phyloP scores from a whole-genome alignment of 148 eudicot genomes.

The Chenopodium quinoa region DNA sequence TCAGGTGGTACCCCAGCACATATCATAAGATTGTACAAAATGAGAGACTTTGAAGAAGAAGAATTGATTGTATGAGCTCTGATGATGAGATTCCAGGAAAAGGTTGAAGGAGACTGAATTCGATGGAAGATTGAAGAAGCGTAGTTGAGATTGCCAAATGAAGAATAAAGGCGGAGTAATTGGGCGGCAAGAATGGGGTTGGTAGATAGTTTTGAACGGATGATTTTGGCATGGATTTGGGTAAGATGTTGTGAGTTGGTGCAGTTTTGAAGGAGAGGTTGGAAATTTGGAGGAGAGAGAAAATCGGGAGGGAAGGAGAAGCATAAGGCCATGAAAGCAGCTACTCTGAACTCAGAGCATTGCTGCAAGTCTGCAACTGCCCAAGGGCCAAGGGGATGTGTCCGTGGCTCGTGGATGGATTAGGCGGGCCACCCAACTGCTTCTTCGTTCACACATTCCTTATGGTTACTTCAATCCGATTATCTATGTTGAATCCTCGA shows the following conservation, averaged over 20 bases:
- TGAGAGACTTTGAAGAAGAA: slow-evolving; percentile 30
- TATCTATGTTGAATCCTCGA: too few relatives aligned
- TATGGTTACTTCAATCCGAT: too few relatives aligned
- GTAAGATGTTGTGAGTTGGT: slow-evolving; percentile 38
- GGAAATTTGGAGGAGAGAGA: slow-evolving; percentile 22
- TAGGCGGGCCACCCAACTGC: neutral
- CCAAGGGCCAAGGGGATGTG: neutral
- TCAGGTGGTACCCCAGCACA: slow-evolving; percentile 42
- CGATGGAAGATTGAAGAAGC: slow-evolving; percentile 41
- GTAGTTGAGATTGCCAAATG: slow-evolving; percentile 39
- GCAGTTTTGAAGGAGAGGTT: slow-evolving; percentile 44
- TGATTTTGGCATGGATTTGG: slow-evolving; percentile 55
- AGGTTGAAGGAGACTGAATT: slow-evolving; percentile 37
- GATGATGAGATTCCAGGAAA: slow-evolving; percentile 59
- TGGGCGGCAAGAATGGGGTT: slow-evolving; percentile 28
- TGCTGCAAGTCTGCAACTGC: too few relatives aligned
- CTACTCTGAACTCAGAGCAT: neutral
- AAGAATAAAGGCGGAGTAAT: slow-evolving; percentile 41
- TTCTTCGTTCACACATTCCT: neutral
- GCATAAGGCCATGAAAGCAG: slow-evolving; percentile 31
- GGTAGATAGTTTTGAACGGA: slow-evolving; percentile 34
- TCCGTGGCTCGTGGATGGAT: slow-evolving; percentile 9
- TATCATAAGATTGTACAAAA: slow-evolving; percentile 48
- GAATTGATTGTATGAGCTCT: slow-evolving; percentile 37
- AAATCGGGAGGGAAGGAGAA: slow-evolving; percentile 14